These are phyloP conservation scores for Peronospora farinosa DNA, from an alignment of 352 stramenopile species.

Conservation along the genomic window DNA sequence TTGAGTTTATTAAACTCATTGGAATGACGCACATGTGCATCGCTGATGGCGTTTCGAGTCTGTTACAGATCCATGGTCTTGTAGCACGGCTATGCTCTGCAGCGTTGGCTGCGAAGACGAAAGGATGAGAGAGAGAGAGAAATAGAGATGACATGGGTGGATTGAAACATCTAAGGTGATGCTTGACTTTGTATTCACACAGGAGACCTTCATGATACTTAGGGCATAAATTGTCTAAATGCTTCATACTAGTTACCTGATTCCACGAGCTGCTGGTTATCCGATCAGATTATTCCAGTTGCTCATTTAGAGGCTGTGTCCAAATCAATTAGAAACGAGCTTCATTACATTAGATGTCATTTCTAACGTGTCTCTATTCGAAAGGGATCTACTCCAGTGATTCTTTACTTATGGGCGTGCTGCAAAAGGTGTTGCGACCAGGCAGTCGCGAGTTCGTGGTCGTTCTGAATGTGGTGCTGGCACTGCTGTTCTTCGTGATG, in stretches of 20 bases:
- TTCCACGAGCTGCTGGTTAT: no score
- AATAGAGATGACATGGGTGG: constrained; percentile 21
- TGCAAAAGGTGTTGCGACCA: constrained; percentile 52
- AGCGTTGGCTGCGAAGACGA: constrained; percentile 27
- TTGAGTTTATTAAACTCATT: constrained; percentile 89
- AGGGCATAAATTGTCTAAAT: no score
- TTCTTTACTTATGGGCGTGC: constrained; percentile 16
- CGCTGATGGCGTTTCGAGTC: constrained; percentile 85
- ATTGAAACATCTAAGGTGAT: constrained; percentile 48
- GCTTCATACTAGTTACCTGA: background rate
- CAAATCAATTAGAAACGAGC: no score
- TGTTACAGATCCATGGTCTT: constrained; percentile 94
- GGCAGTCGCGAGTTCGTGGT: constrained; percentile 73
- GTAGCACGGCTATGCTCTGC: constrained; percentile 65
- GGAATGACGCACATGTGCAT: constrained; percentile 92
- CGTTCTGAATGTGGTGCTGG: constrained; percentile 60
- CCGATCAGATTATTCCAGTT: no score
- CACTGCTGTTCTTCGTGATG: constrained; percentile 69
- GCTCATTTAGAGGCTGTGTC: no score
- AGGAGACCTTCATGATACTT: no score
- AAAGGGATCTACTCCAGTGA: no score
- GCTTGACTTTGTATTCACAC: no score
- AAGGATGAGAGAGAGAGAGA: constrained; percentile 14
- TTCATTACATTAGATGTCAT: background rate
- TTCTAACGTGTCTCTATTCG: constrained; percentile 1